Evolutionary conservation across 2,329 filamentous ascomycete genomes (phyloP).

Genomic region (Penicillium sp.): DNA sequence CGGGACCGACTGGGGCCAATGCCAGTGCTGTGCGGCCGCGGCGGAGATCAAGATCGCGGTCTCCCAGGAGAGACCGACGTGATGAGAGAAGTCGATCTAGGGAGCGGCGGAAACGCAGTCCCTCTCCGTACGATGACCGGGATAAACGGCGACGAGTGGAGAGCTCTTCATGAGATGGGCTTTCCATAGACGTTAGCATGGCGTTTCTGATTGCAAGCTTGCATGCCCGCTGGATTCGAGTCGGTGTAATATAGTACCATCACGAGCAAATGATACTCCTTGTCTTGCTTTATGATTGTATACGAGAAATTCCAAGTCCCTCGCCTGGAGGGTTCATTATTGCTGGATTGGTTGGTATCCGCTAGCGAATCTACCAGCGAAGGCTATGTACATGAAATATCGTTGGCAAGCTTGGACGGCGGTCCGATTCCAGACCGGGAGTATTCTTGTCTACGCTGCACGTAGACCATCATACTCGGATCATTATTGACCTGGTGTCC

Average conservation of each 20-base stretch:
- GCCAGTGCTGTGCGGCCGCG: constrained; percentile 45
- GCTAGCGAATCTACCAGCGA: constrained; percentile 7
- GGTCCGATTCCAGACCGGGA: neutral
- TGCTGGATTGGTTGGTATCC: constrained; percentile 8
- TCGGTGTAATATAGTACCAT: constrained; percentile 18
- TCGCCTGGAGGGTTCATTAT: constrained; percentile 23
- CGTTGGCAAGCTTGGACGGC: neutral
- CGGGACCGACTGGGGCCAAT: constrained; percentile 50
- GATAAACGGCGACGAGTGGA: constrained; percentile 46
- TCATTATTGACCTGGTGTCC: neutral
- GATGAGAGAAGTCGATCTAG: constrained; percentile 48
- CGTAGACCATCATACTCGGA: neutral
- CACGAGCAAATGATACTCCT: constrained; percentile 17
- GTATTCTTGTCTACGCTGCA: neutral
- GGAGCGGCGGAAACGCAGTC: constrained; percentile 51
- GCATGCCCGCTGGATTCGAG: constrained; percentile 9
- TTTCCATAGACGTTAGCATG: constrained; percentile 23
- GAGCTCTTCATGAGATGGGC: constrained; percentile 25
- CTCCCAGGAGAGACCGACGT: constrained; percentile 47
- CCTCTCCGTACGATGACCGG: constrained; percentile 45
- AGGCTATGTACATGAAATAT: constrained; percentile 14
- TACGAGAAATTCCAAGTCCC: constrained; percentile 14
- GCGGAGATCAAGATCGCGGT: constrained; percentile 44
- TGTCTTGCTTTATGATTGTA: neutral
- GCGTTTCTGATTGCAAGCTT: constrained; percentile 20